A percentile compares a stretch with the other conserved stretches of the same genome.
Conservation (phyloP, 2,329 filamentous ascomycete species). For the Diaporthe vaccinii region DNA sequence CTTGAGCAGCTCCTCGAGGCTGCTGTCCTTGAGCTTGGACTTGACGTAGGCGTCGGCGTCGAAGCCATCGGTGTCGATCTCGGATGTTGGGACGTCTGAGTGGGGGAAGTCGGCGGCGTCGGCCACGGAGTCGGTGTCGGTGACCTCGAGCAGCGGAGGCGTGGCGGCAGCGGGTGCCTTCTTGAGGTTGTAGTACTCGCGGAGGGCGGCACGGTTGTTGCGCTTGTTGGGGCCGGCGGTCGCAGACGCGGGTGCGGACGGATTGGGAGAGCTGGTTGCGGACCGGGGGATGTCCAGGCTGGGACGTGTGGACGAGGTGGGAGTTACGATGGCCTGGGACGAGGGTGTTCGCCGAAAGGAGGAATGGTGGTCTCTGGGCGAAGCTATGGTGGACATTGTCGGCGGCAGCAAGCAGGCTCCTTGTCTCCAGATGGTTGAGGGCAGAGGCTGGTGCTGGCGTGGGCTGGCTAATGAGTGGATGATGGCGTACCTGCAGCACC, state of each 20-base stretch:
- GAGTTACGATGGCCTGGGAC: slow-evolving; percentile 66
- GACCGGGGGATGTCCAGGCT: slow-evolving; percentile 78
- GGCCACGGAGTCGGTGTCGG: slow-evolving; percentile 50
- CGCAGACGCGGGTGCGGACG: slow-evolving; percentile 38
- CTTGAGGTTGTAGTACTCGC: slow-evolving; percentile 94
- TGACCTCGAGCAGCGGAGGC: slow-evolving; percentile 58
- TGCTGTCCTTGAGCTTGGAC: slow-evolving; percentile 70
- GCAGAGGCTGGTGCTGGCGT: background rate
- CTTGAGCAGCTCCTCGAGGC: slow-evolving; percentile 76
- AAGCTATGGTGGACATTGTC: slow-evolving; percentile 76
- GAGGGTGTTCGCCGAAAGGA: slow-evolving; percentile 69
- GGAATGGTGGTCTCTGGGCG: slow-evolving; percentile 71
- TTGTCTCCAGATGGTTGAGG: background rate
- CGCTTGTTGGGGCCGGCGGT: slow-evolving; percentile 56
- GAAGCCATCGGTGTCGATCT: slow-evolving; percentile 82
- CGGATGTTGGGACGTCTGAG: slow-evolving; percentile 73
- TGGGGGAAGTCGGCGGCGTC: slow-evolving; percentile 48
- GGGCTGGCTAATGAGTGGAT: background rate
- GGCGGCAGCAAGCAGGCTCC: background rate
- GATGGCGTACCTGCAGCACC: background rate
- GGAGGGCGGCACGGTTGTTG: slow-evolving; percentile 86
- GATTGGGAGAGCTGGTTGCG: slow-evolving; percentile 67
- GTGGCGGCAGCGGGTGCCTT: slow-evolving; percentile 54
- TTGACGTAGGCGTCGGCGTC: slow-evolving; percentile 78
- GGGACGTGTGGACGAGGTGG: slow-evolving; percentile 81